Base-by-base conservation (phyloP, 2,329 filamentous ascomycete species). In the Sclerotinia subarctica region DNA sequence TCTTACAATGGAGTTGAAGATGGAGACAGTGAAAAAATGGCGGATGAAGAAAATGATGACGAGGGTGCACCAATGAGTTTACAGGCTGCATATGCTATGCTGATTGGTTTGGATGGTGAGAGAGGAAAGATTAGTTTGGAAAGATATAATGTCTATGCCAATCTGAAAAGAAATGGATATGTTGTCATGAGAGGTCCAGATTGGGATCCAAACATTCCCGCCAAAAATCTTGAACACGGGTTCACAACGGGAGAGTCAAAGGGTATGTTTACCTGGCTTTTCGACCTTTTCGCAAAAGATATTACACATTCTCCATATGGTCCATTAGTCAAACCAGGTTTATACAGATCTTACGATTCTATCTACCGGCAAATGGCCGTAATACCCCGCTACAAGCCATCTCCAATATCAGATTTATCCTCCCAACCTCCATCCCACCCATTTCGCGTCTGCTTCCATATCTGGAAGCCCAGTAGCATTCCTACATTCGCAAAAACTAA, bases 131-230 rank as follows among this genome's bases (percentile, higher is more conserved):
- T 88, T 42, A 83, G 83, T 13, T 81, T 97, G 69, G 92, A 96
- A 73, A 88, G 92, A 75, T 98, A 93, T 74, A 91, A 91, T 62
- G 94, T 98, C 38, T 99, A 94, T 78, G 86, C 93, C 0, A 90
- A 93, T 65, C 82, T 99, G 74, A 95, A 90, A 77, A 86, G 95
- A 63, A 82, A 87, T 47, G 94, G 95, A 24, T 98, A 96, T 80
- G 86, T 90, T 62, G 86, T 98, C 24, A 82, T 90, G 69, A 87
- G 94, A 66, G 91, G 92, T 1, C 85, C 85, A 63, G 84, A 80
- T 19, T 84, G 79, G 82, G 78, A 80, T 78, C 68, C 77, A 75
- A 13, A 70, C 64, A 67, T 69, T 63, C 66, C 72, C 64, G 69
- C 72, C 47, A 72, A 70, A 54, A 63, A 32, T 53, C 47, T 51